These are phyloP conservation scores for Dictyostelium firmibasis DNA, from an alignment of 78 protist species.

Conservation along the genomic window DNA sequence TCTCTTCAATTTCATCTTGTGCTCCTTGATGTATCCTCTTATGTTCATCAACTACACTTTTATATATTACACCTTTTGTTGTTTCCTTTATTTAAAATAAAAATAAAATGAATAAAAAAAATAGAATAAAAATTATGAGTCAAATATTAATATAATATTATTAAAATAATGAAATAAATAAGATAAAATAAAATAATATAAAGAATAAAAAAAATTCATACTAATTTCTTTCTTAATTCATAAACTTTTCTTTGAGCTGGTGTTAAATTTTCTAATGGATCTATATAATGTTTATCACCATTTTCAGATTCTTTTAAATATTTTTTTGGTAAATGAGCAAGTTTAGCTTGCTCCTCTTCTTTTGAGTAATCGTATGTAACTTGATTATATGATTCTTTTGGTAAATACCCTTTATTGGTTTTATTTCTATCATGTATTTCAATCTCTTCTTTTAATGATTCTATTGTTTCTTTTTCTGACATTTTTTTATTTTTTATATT, in stretches of 20 bases:
- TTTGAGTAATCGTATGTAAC: slow-evolving; percentile 50
- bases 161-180: no score
- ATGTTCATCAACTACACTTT: slow-evolving; percentile 76
- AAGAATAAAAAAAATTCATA: neutral
- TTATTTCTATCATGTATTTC: neutral
- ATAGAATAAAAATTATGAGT: no score
- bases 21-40: slow-evolving; percentile 43
- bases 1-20: slow-evolving; percentile 38
- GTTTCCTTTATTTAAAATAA: neutral
- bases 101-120: neutral
- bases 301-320: neutral
- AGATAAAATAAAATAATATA: neutral
- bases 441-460: slow-evolving; percentile 66
- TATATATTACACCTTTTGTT: slow-evolving; percentile 35
- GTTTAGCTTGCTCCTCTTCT: slow-evolving; percentile 51
- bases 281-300: neutral
- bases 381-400: slow-evolving; percentile 21
- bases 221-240: slow-evolving; percentile 55
- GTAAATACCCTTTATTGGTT: neutral
- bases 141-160: neutral
- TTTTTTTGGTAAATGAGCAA: neutral
- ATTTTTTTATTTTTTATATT: neutral
- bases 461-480: slow-evolving; percentile 21
- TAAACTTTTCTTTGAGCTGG: slow-evolving; percentile 38
- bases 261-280: slow-evolving; percentile 19